Evolutionary conservation across 306 rosid genomes (phyloP).

Genomic region (Cucurbita moschata): DNA sequence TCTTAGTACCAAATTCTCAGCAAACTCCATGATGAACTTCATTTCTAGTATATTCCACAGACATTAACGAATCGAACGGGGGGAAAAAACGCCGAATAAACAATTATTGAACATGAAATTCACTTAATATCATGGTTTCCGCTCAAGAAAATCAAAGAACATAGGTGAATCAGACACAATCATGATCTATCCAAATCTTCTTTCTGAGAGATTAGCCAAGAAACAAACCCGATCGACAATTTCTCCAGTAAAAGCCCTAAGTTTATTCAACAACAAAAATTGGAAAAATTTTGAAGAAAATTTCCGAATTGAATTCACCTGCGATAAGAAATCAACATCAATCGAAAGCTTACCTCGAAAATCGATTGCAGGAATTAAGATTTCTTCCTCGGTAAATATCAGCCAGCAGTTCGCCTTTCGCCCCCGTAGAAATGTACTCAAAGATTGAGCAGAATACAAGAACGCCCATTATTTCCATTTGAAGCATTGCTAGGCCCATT

Average conservation of each 20-base stretch:
- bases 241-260: background rate
- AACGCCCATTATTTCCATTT: background rate
- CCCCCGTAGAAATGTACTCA: background rate
- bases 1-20: conserved; percentile 66
- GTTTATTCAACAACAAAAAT: background rate
- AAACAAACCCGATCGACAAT: background rate
- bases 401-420: background rate
- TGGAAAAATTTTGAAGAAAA: background rate
- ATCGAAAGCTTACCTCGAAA: background rate
- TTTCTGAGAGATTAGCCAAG: background rate
- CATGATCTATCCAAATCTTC: background rate
- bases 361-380: background rate
- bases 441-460: background rate
- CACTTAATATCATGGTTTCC: background rate
- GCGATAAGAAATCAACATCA: background rate
- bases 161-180: background rate
- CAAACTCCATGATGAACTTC: conserved; percentile 89
- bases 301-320: background rate
- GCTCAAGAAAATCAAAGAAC: background rate
- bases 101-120: background rate
- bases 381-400: background rate
- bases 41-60: conserved; percentile 18
- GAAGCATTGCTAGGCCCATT: background rate
- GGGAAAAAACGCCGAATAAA: background rate
- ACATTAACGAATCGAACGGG: background rate